These are phyloP conservation scores for Pythium brassicae DNA, from an alignment of 352 stramenopile species.

Conservation along the genomic window DNA sequence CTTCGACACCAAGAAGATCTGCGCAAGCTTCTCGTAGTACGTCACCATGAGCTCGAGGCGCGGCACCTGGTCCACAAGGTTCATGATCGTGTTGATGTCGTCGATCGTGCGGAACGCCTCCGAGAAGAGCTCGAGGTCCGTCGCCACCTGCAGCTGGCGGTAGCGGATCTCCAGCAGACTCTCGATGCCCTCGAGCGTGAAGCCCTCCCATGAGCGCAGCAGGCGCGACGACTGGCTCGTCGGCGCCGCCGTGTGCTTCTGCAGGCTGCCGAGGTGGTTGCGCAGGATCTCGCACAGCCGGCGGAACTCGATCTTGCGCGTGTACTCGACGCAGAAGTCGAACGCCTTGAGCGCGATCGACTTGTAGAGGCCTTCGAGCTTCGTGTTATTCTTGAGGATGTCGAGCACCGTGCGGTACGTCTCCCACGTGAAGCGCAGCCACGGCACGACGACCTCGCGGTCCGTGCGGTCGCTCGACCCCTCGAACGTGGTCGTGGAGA, in stretches of 20 bases:
- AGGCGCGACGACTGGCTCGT: constrained; percentile 74
- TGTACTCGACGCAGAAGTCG: constrained; percentile 83
- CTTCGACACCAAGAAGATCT: constrained; percentile 96
- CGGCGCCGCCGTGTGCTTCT: constrained; percentile 85
- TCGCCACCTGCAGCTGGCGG: constrained; percentile 95
- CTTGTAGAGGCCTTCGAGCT: constrained; percentile 84
- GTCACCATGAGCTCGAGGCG: constrained; percentile 95
- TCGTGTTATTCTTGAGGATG: constrained; percentile 96
- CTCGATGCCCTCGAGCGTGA: constrained; percentile 94
- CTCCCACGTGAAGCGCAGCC: constrained; percentile 97
- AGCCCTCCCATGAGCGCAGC: constrained; percentile 96
- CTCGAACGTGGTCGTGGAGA: constrained; percentile 96
- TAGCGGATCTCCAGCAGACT: constrained; percentile 96
- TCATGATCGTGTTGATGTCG: constrained; percentile 98
- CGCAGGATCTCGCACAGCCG: constrained; percentile 97
- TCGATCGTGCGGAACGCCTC: constrained; percentile 98
- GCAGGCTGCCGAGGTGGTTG: constrained; percentile 93
- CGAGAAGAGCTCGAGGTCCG: constrained; percentile 94
- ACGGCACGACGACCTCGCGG: constrained; percentile 91
- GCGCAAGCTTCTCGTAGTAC: constrained; percentile 98
- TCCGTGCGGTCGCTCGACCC: constrained; percentile 94
- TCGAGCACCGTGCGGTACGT: constrained; percentile 97
- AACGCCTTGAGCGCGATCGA: constrained; percentile 76
- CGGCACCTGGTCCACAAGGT: constrained; percentile 78
- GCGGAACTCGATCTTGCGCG: constrained; percentile 94